Evolutionary conservation across 176 grass and related monocot genomes (phyloP), one percentile per base, ranked within the genome.

Genomic region (Chloris gayana): DNA sequence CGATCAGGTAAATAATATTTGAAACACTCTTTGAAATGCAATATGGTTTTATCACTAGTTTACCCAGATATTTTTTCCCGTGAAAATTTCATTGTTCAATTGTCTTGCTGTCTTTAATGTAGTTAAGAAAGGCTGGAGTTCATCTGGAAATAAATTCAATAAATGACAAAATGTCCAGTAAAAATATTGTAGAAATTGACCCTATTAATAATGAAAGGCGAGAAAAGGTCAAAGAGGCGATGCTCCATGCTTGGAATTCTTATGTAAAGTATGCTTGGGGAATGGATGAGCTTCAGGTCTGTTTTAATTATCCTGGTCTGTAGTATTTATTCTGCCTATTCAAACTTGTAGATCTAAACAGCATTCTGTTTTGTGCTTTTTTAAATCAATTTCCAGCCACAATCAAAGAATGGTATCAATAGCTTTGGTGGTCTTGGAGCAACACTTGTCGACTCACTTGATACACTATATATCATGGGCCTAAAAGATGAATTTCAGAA

Each of bases 341-440:
- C 14, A 76, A 66, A 84, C 27, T 76, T 50, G 54, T 73, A 74
- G 49, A 65, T 82, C 24, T 69, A 38, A 82, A 78, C 37, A 64
- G 41, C 14, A 17, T 74, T 44, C 0, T 75, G 17, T 8, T 6
- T 89, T 87, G 67, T 70, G 37, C 24, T 45, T 54, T 77, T 74
- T 76, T 6, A 6, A 39, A 66, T 42, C 33, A 57, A 72, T 85
- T 80, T 70, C 47, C 86, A 99, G 97, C 93, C 97, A 49, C 97
- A 96, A 87, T 85, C 97, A n/a, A 99, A 80, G 84, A 87, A 86
- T 88, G 97, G 97, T 73, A 33, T 91, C 69, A 85, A 99, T 86
- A 99, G 97, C 83, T 99, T 96, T 85, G 97, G 97, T 85, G 97
- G 93, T 76, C 93, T 99, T 6, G 97, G 97, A 49, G 97, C 97